Evolutionary conservation across 2,329 filamentous ascomycete genomes (phyloP), one percentile per base, ranked within the genome.

Genomic region (Hortaea werneckii): DNA sequence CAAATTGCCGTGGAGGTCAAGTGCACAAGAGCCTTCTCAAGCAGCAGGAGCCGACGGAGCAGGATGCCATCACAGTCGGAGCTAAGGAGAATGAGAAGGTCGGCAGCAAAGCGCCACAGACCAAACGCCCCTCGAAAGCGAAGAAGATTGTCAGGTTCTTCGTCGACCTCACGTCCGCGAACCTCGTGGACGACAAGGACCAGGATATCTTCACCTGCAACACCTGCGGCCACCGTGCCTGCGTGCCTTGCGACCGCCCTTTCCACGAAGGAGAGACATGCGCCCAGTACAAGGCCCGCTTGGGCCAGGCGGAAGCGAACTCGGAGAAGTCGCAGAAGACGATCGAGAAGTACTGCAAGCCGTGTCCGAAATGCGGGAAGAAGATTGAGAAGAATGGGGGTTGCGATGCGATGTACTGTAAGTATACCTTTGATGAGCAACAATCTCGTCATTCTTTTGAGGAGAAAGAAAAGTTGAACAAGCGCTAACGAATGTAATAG

Each of bases 371-470:
- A 6, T 65, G 62, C 49, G 41, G 41, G 7, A 51, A 47, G 42
- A 51, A 43, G 30, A 60, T 64, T 26, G 47, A 63, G 50, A 63
- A 63, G 52, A 48, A 60, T 29, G 59, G 58, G 9, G 62, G 62
- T 5, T 65, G 60, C 32, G 32, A 37, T 35, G 13, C 29, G 11
- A 30, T 29, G 27, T n/a, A 9, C n/a, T 9, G 32, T 9, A n/a
- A 35, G 32, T 35, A 35, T 39, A 42, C 30, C 39, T 29, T 20
- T 39, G 30, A n/a, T 32, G 26, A 11, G n/a, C 28, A n/a, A 37
- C 32, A 39, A 12, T 3, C 32, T 35, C 9, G 9, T 35, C 32
- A 35, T 35, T 35, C n/a, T 35, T 35, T 10, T 12, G 37, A 12
- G 13, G 13, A 39, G 8, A 35, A 20, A 20, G 20, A 20, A 20